Base-by-base conservation (phyloP, 2,329 filamentous ascomycete species). In the Epichloe sp. region DNA sequence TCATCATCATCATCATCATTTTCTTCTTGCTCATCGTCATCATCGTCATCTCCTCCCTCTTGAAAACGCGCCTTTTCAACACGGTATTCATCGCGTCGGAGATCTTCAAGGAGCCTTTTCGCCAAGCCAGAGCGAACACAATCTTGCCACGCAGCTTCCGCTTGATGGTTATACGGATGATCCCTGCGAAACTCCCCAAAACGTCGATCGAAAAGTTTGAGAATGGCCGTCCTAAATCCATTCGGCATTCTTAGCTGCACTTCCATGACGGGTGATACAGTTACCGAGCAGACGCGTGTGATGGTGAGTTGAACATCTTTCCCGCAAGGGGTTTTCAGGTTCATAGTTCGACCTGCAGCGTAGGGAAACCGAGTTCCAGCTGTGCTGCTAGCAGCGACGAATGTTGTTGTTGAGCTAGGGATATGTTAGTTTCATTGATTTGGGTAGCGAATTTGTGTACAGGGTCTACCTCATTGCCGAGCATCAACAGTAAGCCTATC, bases 161-260 rank as follows among this genome's bases (percentile, higher is more conserved):
- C 50, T 47, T 40, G 21, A 44, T 44, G 43, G 19, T 46, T 54
- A 36, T 54, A 51, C 14, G 53, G 53, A 37, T 51, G 21, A 4
- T 19, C 23, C 35, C 46, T 36, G 19, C 50, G 44, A 23, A 12
- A 31, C n/a, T 46, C 47, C 10, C 50, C 53, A 51, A 52, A 52
- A 21, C 53, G 48, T 44, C 44, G 53, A 38, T 54, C 50, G 41
- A 50, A 54, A 8, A 54, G 48, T 31, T 54, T 54, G 19, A 54
- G 53, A 49, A 54, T 47, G 31, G 48, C 50, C 26, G 37, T 51
- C 23, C 19, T 42, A 7, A 21, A 14, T 8, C 44, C 53, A 19
- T 44, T 14, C 5, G 47, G 40, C 42, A 21, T 43, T 21, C 12
- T 48, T 17, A 54, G 31, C 15, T 50, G 34, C 15, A 52, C 53